These are phyloP conservation scores for Solanum bukasovii DNA, from an alignment of 257 asterid species.

Conservation along the genomic window DNA sequence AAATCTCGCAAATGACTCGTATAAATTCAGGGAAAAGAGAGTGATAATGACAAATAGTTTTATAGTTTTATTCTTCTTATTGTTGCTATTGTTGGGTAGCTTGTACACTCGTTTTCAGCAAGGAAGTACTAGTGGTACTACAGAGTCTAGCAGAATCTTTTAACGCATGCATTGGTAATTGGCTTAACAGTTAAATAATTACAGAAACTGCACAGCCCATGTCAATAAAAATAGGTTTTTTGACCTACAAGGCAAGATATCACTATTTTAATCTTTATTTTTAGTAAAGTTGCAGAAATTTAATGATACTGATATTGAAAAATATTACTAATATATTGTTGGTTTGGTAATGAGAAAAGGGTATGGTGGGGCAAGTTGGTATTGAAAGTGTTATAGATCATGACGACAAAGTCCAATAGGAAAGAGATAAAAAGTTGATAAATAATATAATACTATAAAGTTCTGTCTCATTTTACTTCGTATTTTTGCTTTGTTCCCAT, in stretches of 20 bases:
- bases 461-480: not conserved
- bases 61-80: not conserved
- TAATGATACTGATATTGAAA: not conserved
- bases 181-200: not conserved
- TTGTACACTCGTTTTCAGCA: not conserved
- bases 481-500: not conserved
- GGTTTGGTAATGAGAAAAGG: not conserved
- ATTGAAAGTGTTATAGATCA: not conserved
- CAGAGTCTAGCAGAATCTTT: not conserved
- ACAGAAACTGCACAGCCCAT: not conserved
- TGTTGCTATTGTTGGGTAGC: not conserved
- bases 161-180: not conserved
- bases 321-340: not conserved
- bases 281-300: not conserved
- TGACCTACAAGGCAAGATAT: conserved; percentile 8
- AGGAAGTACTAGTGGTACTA: not conserved
- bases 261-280: not conserved
- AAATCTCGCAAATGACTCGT: not conserved
- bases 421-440: conserved; percentile 5
- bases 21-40: not conserved
- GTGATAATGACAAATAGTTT: not conserved
- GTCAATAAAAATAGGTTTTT: not conserved
- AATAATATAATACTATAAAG: not conserved
- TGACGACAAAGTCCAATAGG: conserved; percentile 7
- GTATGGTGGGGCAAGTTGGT: conserved; percentile 6